Conservation (phyloP, 2,329 filamentous ascomycete species). For the Fusarium globosum region DNA sequence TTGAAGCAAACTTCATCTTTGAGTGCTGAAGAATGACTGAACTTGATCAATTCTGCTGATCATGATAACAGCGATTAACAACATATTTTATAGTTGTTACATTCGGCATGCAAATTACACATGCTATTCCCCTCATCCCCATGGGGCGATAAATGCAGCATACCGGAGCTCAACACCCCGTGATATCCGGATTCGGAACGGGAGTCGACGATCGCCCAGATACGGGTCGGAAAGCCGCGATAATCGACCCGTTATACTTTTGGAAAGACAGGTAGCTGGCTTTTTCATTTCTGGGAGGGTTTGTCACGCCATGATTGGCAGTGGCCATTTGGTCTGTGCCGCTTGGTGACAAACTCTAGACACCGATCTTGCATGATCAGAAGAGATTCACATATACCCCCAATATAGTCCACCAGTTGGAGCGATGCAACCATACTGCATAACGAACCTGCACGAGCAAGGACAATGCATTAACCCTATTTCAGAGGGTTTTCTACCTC, state of each 20-base stretch:
- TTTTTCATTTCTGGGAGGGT: too few relatives aligned
- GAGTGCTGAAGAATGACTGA: neutral
- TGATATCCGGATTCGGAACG: slow-evolving; percentile 25
- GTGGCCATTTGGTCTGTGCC: neutral
- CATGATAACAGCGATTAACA: too few relatives aligned
- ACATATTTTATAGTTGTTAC: slow-evolving; percentile 18
- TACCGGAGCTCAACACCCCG: slow-evolving; percentile 30
- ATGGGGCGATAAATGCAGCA: slow-evolving; percentile 27
- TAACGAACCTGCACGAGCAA: neutral
- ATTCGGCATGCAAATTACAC: neutral
- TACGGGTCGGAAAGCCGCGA: neutral
- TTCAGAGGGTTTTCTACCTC: neutral
- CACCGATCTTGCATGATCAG: neutral
- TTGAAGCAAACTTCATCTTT: slow-evolving; percentile 21
- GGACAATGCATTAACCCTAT: neutral
- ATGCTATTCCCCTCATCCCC: slow-evolving; percentile 11
- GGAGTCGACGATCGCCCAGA: neutral
- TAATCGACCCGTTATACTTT: neutral
- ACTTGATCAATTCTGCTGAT: neutral
- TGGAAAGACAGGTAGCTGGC: fast-evolving
- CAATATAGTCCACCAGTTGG: slow-evolving; percentile 5
- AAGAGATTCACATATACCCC: neutral
- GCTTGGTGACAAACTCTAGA: fast-evolving
- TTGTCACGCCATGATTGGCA: neutral
- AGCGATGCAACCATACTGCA: neutral